Evolutionary conservation across 179 eudicot species (phyloP).

Genomic region (Amaranthus tricolor): DNA sequence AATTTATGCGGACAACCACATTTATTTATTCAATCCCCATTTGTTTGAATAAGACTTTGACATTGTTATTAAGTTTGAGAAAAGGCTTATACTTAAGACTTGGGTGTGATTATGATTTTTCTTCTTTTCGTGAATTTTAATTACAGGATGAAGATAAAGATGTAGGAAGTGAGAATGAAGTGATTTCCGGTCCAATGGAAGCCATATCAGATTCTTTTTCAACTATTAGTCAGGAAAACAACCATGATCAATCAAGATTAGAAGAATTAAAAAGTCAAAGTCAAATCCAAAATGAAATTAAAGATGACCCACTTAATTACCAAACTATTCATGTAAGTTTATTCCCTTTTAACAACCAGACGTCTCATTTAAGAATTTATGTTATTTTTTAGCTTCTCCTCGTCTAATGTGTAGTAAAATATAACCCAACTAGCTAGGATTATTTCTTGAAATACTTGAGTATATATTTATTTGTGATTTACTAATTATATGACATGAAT

Average conservation of each 20-base stretch:
- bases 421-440: not conserved
- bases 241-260: constrained; percentile 16
- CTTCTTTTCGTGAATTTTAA: not conserved
- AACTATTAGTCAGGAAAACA: constrained; percentile 19
- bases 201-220: constrained; percentile 14
- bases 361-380: not conserved
- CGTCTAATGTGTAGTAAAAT: not conserved
- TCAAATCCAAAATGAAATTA: constrained; percentile 6
- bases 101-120: not conserved
- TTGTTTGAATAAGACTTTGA: too few species aligned
- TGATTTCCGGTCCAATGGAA: not conserved
- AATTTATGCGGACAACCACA: too few species aligned
- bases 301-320: not conserved
- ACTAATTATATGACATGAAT: not conserved
- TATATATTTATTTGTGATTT: not conserved
- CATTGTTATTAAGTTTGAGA: too few species aligned
- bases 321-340: constrained; percentile 12
- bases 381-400: not conserved
- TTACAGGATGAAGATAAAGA: constrained; percentile 14
- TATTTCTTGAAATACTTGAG: not conserved
- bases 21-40: too few species aligned
- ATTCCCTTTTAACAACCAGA: not conserved
- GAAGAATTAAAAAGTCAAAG: not conserved
- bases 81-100: too few species aligned
- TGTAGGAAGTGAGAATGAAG: constrained; percentile 2